Percentiles rank a stretch among this genome's conserved stretches.
phyloP scores from a whole-genome alignment of 2,329 filamentous ascomycete genomes.

The Colletotrichum theobromicola region DNA sequence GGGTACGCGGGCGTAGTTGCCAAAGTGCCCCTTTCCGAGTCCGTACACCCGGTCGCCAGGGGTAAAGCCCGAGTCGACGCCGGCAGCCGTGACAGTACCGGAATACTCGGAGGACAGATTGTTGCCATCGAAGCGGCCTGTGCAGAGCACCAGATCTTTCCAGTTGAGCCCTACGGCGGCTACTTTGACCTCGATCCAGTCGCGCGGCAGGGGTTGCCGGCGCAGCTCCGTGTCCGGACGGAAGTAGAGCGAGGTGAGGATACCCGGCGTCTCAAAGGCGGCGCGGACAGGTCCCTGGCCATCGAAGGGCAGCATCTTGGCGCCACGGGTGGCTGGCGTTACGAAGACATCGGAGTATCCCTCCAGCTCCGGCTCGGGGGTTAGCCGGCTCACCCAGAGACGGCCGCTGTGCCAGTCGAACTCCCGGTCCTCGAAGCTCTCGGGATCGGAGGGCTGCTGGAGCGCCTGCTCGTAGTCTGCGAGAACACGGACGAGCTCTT shows the following conservation, averaged over 20 bases:
- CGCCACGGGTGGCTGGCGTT: not conserved
- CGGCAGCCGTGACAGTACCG: not conserved
- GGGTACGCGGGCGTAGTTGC: not conserved
- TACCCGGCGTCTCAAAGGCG: not conserved
- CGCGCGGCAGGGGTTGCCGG: not conserved
- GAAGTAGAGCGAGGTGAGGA: not conserved
- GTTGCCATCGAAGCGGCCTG: not conserved
- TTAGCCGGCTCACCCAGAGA: not conserved
- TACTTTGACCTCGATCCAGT: not conserved
- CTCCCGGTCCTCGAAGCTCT: not conserved
- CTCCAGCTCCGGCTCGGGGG: not conserved
- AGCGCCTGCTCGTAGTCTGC: not conserved
- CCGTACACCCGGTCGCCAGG: not conserved
- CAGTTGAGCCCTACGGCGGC: not conserved
- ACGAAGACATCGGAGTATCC: not conserved
- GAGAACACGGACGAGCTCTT: not conserved
- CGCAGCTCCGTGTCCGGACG: not conserved
- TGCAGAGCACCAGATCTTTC: not conserved
- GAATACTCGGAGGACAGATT: not conserved
- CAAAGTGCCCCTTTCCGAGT: not conserved
- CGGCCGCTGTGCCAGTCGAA: not conserved
- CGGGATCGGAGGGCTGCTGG: not conserved
- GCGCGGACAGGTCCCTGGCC: not conserved
- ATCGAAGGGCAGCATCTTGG: not conserved
- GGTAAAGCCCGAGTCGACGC: not conserved